Evolutionary conservation across 75 land plant species (phyloP), one percentile per base, ranked within the genome.

Genomic region (Picea sitchensis): DNA sequence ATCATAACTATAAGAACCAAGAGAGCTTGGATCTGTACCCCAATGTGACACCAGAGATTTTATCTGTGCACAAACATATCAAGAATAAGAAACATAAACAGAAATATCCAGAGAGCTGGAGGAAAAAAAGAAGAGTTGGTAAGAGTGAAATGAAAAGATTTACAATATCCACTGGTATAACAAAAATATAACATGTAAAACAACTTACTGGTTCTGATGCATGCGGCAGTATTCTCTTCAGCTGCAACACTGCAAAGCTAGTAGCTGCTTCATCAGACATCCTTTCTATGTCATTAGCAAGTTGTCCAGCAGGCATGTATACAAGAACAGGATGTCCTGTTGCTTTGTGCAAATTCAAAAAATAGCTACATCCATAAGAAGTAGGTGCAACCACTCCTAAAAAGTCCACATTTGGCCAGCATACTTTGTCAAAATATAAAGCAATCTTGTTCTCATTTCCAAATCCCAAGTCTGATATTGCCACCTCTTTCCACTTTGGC

Each of bases 371-470:
- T 21, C 81, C 82, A 75, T 92, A 88, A 7, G 96, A 78, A 30
- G 89, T 88, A 36, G 90, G 73, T 26, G 96, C 92, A 75, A 94
- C 96, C n/a, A 88, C 81, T 18, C 96, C 96, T 18, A 94, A 72
- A 59, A 94, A 83, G 73, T 94, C 96, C 23, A 90, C 94, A 83
- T 94, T 92, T 47, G 96, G 96, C 96, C 96, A 94, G 61, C 89
- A 94, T 2, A 87, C 92, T 36, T 69, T 84, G n/a, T 88, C 89
- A 87, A 92, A 94, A 51, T 73, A 86, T 77, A 94, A 63, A 11
- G 91, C 92, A 61, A 94, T 92, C 82, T 94, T 94, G 77, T 94
- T 94, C 84, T 94, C 96, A 73, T 72, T 90, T 11, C 96, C 96
- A 62, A 94, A 80, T 30, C 88, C 96, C 68, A 94, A 62, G 38